These are phyloP conservation scores for Austroboletus novae-zelandiae DNA, from an alignment of 1,284 basidiomycete species.

Conservation along the genomic window DNA sequence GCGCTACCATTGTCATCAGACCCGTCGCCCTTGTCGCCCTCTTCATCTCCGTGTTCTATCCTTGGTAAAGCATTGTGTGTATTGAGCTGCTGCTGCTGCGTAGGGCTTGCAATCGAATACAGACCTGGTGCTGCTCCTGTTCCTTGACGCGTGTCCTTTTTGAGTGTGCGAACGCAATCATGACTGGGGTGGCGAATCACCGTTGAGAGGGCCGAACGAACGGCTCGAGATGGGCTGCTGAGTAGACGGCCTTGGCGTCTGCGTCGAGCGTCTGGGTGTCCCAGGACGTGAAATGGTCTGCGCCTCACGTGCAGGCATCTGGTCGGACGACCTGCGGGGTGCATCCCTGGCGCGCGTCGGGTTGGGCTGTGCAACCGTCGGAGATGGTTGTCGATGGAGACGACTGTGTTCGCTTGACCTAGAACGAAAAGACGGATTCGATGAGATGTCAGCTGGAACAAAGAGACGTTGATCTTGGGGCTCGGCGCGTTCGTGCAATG, in stretches of 20 bases:
- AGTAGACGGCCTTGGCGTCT: conserved; percentile 23
- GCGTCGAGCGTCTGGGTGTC: conserved; percentile 28
- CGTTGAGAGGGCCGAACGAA: conserved; percentile 38
- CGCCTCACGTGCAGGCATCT: conserved; percentile 14
- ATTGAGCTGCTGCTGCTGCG: conserved; percentile 25
- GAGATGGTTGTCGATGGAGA: conserved; percentile 12
- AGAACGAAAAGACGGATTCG: conserved; percentile 11
- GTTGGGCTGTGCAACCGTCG: conserved; percentile 30
- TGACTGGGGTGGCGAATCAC: conserved; percentile 42
- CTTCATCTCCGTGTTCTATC: conserved; percentile 12
- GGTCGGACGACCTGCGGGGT: conserved; percentile 16
- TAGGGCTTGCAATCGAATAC: conserved; percentile 27
- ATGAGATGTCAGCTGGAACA: conserved; percentile 61
- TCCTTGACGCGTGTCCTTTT: conserved; percentile 36
- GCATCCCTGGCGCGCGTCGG: conserved; percentile 27
- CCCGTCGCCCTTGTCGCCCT: conserved; percentile 19
- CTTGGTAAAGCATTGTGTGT: conserved; percentile 25
- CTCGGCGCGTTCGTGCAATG: conserved; percentile 48
- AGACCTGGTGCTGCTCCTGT: conserved; percentile 24
- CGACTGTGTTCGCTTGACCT: conserved; percentile 6
- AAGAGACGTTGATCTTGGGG: conserved; percentile 65
- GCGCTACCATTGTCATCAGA: conserved; percentile 36
- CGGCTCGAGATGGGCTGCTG: conserved; percentile 25
- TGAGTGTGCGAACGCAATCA: conserved; percentile 37
- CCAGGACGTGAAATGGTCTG: conserved; percentile 27